Conservation (phyloP, 768 basidiomycete genomes). For the Tricholoma flavovirens region DNA sequence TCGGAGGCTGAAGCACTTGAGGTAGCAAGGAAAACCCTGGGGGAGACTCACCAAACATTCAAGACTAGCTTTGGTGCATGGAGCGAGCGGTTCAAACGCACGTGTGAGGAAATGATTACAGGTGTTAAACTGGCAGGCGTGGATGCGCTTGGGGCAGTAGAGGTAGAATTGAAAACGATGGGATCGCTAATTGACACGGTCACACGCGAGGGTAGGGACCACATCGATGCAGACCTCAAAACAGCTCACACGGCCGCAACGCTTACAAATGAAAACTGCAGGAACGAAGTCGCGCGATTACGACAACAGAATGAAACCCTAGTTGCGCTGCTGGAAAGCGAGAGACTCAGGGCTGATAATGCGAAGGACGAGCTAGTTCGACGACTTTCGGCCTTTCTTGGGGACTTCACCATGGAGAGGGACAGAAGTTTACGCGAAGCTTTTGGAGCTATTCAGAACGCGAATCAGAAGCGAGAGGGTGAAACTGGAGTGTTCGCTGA, state of each 20-base stretch:
- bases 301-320: slow-evolving; percentile 68
- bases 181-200: slow-evolving; percentile 55
- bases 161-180: slow-evolving; percentile 54
- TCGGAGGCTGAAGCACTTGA: slow-evolving; percentile 48
- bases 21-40: slow-evolving; percentile 41
- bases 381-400: slow-evolving; percentile 66
- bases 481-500: slow-evolving; percentile 41
- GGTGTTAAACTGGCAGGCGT: slow-evolving; percentile 40
- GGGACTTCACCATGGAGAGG: slow-evolving; percentile 62
- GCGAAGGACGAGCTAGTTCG: slow-evolving; percentile 72
- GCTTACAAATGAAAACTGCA: slow-evolving; percentile 40
- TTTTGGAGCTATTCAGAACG: slow-evolving; percentile 45
- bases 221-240: slow-evolving; percentile 50
- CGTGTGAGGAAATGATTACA: slow-evolving; percentile 41
- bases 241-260: slow-evolving; percentile 44
- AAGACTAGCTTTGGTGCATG: slow-evolving; percentile 49
- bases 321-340: slow-evolving; percentile 52
- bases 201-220: slow-evolving; percentile 50
- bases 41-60: slow-evolving; percentile 48
- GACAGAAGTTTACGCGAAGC: slow-evolving; percentile 60
- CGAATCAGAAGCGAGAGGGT: slow-evolving; percentile 51
- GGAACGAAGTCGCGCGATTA: slow-evolving; percentile 54
- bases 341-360: slow-evolving; percentile 59
- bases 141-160: slow-evolving; percentile 45
- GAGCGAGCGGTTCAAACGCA: slow-evolving; percentile 45